phyloP scores from a whole-genome alignment of 176 grass and related monocot species.

The Musa schizocarpa region DNA sequence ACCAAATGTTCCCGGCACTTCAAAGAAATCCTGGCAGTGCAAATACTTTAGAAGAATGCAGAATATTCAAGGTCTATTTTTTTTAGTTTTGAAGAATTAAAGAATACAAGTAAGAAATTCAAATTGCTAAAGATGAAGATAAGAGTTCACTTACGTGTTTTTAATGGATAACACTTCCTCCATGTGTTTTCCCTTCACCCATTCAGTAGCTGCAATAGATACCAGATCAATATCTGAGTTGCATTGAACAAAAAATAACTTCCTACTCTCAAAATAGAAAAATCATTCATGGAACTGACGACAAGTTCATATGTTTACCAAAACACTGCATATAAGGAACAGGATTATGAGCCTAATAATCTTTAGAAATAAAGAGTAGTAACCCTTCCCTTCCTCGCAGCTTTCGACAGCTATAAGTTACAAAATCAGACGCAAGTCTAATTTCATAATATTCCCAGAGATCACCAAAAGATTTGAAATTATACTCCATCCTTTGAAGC shows the following conservation, averaged over 20 bases:
- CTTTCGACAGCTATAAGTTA: no score
- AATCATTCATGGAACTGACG: not conserved
- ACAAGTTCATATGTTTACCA: not conserved
- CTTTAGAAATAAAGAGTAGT: not conserved
- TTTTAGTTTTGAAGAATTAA: not conserved
- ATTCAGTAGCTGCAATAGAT: slow-evolving; percentile 75
- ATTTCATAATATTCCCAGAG: no score
- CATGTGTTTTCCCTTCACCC: slow-evolving; percentile 96
- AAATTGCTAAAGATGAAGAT: not conserved
- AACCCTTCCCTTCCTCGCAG: no score
- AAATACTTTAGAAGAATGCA: no score
- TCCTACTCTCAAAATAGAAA: not conserved
- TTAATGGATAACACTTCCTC: slow-evolving; percentile 92
- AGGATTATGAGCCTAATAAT: not conserved
- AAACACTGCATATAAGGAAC: not conserved
- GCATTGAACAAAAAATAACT: not conserved
- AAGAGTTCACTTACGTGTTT: slow-evolving; percentile 55
- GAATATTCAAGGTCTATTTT: not conserved
- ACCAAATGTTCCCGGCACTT: not conserved
- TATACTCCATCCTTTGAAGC: no score
- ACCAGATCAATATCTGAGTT: not conserved
- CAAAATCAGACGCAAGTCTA: no score
- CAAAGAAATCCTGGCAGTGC: not conserved
- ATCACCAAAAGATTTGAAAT: no score
- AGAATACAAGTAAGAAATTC: not conserved